Conservation (phyloP, 1,139 yeast species). For the Taphrina communis region DNA sequence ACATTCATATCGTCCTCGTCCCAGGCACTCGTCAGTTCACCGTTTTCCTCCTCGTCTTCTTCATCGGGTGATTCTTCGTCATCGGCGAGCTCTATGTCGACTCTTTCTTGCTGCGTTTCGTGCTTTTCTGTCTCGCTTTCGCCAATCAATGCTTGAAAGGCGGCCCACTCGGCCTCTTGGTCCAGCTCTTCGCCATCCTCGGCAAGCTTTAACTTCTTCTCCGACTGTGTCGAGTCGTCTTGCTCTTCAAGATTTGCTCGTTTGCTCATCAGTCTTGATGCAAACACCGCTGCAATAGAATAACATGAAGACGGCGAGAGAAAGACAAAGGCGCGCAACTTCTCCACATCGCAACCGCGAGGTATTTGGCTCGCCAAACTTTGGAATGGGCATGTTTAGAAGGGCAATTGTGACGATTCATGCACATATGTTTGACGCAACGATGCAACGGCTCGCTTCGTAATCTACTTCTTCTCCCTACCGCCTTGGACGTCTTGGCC, state of each 20-base stretch:
- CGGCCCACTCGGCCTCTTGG: slow-evolving; percentile 38
- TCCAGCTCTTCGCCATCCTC: background rate
- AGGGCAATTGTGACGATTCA: too few species aligned
- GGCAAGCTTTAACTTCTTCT: slow-evolving; percentile 6
- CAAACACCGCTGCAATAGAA: background rate
- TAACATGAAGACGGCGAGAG: background rate
- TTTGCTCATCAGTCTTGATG: slow-evolving; percentile 13
- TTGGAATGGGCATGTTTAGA: too few species aligned
- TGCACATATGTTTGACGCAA: too few species aligned
- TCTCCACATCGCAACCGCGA: background rate
- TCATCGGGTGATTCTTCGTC: slow-evolving; percentile 16
- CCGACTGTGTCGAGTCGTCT: slow-evolving; percentile 7
- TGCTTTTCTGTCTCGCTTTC: background rate
- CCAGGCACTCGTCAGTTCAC: background rate
- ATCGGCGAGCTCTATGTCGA: background rate
- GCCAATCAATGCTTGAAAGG: slow-evolving; percentile 26
- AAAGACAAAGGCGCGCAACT: background rate
- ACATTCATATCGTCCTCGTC: slow-evolving; percentile 24
- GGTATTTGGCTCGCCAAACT: background rate
- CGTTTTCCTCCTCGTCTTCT: slow-evolving; percentile 3
- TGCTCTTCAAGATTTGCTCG: slow-evolving; percentile 2
- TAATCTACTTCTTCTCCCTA: slow-evolving; percentile 28
- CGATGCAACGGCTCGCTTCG: background rate
- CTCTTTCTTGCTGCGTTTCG: background rate
- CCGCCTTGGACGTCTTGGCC: slow-evolving; percentile 72